phyloP scores from a whole-genome alignment of 306 rosid species.

The Citrullus mucosospermus region DNA sequence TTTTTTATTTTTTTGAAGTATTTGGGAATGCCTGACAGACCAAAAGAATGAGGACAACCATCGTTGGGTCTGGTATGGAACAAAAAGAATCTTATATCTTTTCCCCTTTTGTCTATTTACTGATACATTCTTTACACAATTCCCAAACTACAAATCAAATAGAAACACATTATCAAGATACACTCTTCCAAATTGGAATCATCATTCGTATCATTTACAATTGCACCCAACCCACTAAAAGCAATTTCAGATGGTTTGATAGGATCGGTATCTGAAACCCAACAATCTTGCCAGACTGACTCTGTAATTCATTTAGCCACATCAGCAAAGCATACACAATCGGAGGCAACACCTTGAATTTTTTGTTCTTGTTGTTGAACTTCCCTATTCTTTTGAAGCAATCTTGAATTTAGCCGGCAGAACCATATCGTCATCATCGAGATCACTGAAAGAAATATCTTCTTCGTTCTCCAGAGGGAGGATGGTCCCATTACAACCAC shows the following conservation, averaged over 20 bases:
- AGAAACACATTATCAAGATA: neutral
- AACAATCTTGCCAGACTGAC: neutral
- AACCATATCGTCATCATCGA: slow-evolving; percentile 68
- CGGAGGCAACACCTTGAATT: neutral
- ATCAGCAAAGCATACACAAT: neutral
- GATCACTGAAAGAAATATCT: slow-evolving; percentile 94
- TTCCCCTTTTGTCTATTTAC: slow-evolving; percentile 3
- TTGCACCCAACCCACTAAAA: neutral
- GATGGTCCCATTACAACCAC: slow-evolving; percentile 23
- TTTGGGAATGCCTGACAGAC: neutral
- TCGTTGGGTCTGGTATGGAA: neutral
- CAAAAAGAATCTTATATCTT: neutral
- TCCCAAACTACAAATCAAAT: slow-evolving; percentile 4
- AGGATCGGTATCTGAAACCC: neutral
- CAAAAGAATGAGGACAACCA: neutral
- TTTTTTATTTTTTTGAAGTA: neutral
- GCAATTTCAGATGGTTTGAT: neutral
- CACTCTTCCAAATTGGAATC: slow-evolving; percentile 1
- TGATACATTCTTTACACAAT: neutral
- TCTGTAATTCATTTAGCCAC: neutral
- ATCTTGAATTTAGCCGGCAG: slow-evolving; percentile 25
- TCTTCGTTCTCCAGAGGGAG: slow-evolving; percentile 45
- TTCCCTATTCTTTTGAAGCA: slow-evolving; percentile 22
- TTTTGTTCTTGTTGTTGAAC: neutral
- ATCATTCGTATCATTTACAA: slow-evolving; percentile 2